Conservation (phyloP, 1,284 basidiomycete species). For the Tilletiaria anomala region DNA sequence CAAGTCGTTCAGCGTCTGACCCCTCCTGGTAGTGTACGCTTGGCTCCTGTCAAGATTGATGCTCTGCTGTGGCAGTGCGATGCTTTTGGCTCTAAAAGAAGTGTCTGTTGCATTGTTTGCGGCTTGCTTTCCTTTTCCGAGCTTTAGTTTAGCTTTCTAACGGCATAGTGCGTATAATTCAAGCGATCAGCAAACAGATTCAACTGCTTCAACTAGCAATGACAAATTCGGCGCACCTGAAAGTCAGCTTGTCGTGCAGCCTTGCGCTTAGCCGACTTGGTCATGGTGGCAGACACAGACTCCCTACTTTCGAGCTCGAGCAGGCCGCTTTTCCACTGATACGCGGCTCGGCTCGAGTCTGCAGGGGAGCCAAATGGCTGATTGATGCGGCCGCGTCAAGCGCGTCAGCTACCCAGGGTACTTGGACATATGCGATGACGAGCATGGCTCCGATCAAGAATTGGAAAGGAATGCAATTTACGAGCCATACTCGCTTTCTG, state of each 20-base stretch:
- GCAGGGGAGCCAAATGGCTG: no score
- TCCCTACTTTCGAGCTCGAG: background rate
- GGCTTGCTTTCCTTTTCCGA: conserved; percentile 79
- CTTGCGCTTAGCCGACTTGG: conserved; percentile 16
- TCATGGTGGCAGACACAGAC: conserved; percentile 9
- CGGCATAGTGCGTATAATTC: background rate
- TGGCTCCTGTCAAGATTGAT: conserved; percentile 25
- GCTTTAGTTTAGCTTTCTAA: conserved; percentile 87
- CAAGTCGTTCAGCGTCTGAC: conserved; percentile 64
- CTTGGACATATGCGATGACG: no score
- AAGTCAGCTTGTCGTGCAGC: conserved; percentile 19
- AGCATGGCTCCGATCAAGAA: no score
- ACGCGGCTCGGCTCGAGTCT: background rate
- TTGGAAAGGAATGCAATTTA: no score
- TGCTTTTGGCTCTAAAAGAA: conserved; percentile 70
- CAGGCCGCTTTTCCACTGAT: background rate
- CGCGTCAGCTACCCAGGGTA: no score
- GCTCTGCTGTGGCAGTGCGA: conserved; percentile 22
- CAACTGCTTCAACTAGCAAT: background rate
- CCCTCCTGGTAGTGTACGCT: conserved; percentile 34
- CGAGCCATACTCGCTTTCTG: no score
- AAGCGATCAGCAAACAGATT: background rate
- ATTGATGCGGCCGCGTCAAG: no score
- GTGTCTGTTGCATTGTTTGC: conserved; percentile 81
- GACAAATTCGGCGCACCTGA: conserved; percentile 4